Evolutionary conservation across 306 rosid genomes (phyloP).

Genomic region (Malus asiatica): DNA sequence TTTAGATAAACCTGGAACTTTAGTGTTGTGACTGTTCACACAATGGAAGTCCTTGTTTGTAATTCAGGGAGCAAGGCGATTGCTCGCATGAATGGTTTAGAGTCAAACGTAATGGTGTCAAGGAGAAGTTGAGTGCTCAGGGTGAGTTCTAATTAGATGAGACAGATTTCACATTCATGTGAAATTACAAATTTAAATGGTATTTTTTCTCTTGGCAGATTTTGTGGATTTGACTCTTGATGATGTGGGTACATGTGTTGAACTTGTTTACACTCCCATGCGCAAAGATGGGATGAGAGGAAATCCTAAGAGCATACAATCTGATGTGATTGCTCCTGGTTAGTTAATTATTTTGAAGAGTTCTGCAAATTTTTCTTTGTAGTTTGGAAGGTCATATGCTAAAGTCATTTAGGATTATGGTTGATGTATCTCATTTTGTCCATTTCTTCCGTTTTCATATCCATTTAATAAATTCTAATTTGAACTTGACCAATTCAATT

Average conservation of each 20-base stretch:
- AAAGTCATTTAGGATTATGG: neutral
- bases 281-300: conserved; percentile 79
- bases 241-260: conserved; percentile 68
- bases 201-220: conserved; percentile 36
- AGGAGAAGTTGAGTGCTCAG: conserved; percentile 45
- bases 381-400: neutral
- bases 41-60: conserved; percentile 4
- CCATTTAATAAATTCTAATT: neutral
- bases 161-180: conserved; percentile 1
- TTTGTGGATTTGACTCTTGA: conserved; percentile 73
- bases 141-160: conserved; percentile 43
- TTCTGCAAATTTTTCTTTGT: neutral
- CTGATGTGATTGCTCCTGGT: conserved; percentile 74
- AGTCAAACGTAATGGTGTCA: conserved; percentile 39
- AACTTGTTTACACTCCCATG: conserved; percentile 72
- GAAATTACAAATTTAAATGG: conserved; percentile 11
- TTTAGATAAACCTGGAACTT: neutral
- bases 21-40: neutral
- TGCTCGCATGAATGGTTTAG: conserved; percentile 79
- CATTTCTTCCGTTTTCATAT: neutral
- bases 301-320: conserved; percentile 41
- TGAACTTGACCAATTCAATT: neutral
- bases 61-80: conserved; percentile 72
- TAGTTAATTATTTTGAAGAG: conserved; percentile 5
- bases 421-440: neutral